These are phyloP conservation scores for Lodderomyces pseudojiufengensis DNA, from an alignment of 1,139 yeast species.

Conservation along the genomic window DNA sequence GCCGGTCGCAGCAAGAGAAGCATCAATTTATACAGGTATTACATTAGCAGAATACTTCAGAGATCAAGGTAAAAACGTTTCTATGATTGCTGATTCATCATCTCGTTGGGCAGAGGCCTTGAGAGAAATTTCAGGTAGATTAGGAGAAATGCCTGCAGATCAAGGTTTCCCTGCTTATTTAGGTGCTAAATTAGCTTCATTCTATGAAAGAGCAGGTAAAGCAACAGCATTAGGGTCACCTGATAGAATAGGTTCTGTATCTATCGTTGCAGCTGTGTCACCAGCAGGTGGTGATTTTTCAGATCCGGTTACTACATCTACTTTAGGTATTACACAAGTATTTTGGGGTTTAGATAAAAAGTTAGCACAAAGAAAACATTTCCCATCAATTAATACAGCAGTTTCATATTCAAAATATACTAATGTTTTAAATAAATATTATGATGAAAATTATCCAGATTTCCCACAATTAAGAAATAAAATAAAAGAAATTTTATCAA, in stretches of 20 bases:
- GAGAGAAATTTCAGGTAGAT: conserved; percentile 99
- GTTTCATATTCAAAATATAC: conserved; percentile 97
- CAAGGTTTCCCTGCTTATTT: conserved; percentile 99
- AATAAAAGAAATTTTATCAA: conserved; percentile 89
- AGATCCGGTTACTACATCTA: conserved; percentile 97
- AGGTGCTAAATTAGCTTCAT: conserved; percentile 97
- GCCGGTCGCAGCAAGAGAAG: conserved; percentile 99
- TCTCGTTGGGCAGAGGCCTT: conserved; percentile 99
- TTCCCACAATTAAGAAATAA: conserved; percentile 87
- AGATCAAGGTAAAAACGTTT: conserved; percentile 98
- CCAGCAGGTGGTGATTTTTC: conserved; percentile 99
- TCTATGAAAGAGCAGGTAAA: conserved; percentile 99
- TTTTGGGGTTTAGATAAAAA: conserved; percentile 99
- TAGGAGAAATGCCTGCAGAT: conserved; percentile 99
- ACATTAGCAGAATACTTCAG: conserved; percentile 98
- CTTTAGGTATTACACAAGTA: conserved; percentile 98
- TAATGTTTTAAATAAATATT: conserved; percentile 77
- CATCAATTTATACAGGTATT: conserved; percentile 98
- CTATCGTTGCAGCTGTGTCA: conserved; percentile 98
- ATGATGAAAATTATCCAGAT: conserved; percentile 83
- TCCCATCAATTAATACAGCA: conserved; percentile 96
- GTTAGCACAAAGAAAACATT: conserved; percentile 98
- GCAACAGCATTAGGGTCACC: conserved; percentile 96
- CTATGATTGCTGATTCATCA: conserved; percentile 99
- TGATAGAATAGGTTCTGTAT: conserved; percentile 92